Conservation (phyloP, 2,329 filamentous ascomycete species). For the Zymoseptoria crescenta region DNA sequence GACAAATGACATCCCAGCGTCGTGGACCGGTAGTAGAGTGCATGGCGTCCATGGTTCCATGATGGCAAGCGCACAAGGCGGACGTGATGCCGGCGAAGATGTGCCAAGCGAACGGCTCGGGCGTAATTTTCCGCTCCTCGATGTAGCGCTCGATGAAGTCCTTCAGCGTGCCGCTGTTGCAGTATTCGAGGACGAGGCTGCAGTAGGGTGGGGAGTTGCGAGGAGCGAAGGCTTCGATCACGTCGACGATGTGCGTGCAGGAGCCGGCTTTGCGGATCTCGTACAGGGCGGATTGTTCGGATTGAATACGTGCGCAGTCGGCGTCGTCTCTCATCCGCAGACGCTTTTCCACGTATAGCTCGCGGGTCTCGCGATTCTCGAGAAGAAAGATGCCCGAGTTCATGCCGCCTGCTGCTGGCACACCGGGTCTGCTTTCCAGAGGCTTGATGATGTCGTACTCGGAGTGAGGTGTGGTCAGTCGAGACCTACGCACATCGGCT, state of each 20-base stretch:
- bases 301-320: background rate
- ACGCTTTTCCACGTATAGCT: slow-evolving; percentile 12
- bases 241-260: slow-evolving; percentile 5
- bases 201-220: background rate
- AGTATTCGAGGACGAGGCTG: slow-evolving; percentile 16
- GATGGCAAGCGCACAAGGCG: slow-evolving; percentile 28
- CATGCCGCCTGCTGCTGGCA: slow-evolving; percentile 2
- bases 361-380: background rate
- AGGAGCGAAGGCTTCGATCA: slow-evolving; percentile 9
- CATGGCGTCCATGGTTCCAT: slow-evolving; percentile 6
- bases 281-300: slow-evolving; percentile 11
- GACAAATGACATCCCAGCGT: slow-evolving; percentile 16
- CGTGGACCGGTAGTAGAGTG: background rate
- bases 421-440: background rate
- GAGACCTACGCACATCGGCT: background rate
- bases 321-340: background rate
- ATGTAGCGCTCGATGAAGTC: slow-evolving; percentile 10
- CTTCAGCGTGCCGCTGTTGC: slow-evolving; percentile 12
- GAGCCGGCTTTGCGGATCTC: slow-evolving; percentile 6
- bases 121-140: background rate
- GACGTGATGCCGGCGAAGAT: slow-evolving; percentile 8
- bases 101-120: slow-evolving; percentile 14
- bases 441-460: slow-evolving; percentile 7
- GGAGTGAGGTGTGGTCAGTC: background rate
- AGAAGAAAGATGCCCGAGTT: slow-evolving; percentile 10